phyloP scores from a whole-genome alignment of 495 filamentous ascomycete species.

The Lasiosphaeriaceae sp. region DNA sequence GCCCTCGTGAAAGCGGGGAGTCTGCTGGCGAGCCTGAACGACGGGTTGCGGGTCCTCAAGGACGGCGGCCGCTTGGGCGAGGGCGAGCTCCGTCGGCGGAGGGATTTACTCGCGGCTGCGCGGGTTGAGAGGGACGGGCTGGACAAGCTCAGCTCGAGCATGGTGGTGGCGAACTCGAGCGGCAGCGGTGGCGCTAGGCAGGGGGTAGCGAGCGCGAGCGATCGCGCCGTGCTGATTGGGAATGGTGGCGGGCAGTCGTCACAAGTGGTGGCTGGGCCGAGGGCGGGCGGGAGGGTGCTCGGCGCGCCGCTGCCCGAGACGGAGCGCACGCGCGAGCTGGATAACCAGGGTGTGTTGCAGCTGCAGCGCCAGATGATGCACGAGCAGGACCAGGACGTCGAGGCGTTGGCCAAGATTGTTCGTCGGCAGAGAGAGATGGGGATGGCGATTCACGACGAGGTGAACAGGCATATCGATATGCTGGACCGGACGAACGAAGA shows the following conservation, averaged over 20 bases:
- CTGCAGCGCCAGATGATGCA: conserved; percentile 79
- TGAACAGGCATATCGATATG: conserved; percentile 80
- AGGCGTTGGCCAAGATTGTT: conserved; percentile 72
- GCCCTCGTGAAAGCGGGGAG: conserved; percentile 70
- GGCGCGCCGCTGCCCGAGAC: conserved; percentile 78
- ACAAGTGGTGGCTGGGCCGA: neutral
- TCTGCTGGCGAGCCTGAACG: conserved; percentile 63
- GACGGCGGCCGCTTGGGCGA: conserved; percentile 58
- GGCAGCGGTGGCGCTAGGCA: conserved; percentile 14
- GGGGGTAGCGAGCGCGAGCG: conserved; percentile 24
- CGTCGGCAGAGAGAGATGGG: conserved; percentile 82
- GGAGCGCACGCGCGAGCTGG: conserved; percentile 78
- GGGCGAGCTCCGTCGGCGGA: conserved; percentile 79
- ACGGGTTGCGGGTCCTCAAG: conserved; percentile 59
- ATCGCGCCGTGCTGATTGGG: conserved; percentile 35
- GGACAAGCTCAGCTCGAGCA: conserved; percentile 72
- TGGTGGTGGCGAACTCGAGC: conserved; percentile 34
- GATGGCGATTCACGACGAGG: conserved; percentile 75
- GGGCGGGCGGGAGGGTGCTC: conserved; percentile 61
- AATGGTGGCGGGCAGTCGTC: neutral
- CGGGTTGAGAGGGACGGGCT: conserved; percentile 81
- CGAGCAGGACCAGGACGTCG: conserved; percentile 80
- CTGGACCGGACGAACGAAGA: conserved; percentile 72
- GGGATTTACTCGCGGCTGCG: conserved; percentile 73
- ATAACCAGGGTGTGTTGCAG: conserved; percentile 85